Percentiles rank a stretch among this genome's conserved stretches.
These are phyloP conservation scores for Raddia distichophylla DNA, from an alignment of 176 grass and related monocot species.

Conservation along the genomic window DNA sequence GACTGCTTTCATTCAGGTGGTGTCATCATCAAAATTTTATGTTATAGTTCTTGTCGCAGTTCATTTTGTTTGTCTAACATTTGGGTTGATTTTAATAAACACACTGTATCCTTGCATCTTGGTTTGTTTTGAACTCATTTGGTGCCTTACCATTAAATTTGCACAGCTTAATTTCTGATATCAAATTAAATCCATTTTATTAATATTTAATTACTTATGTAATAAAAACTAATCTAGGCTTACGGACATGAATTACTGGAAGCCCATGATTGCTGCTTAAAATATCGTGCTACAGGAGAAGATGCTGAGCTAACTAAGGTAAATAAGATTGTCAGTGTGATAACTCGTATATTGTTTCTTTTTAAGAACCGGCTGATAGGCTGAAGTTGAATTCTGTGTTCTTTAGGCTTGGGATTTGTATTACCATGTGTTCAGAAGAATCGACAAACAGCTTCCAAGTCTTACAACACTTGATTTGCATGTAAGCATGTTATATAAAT, in stretches of 20 bases:
- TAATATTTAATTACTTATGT: slow-evolving; percentile 19
- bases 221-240: slow-evolving; percentile 49
- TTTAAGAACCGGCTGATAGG: slow-evolving; percentile 32
- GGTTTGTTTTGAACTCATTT: slow-evolving; percentile 31
- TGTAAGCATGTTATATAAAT: slow-evolving; percentile 55
- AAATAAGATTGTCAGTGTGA: slow-evolving; percentile 24
- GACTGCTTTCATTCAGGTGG: slow-evolving; percentile 90
- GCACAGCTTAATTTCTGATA: background rate
- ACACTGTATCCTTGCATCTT: slow-evolving; percentile 26
- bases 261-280: slow-evolving; percentile 88
- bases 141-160: slow-evolving; percentile 39
- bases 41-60: background rate
- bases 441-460: slow-evolving; percentile 98
- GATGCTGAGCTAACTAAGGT: slow-evolving; percentile 98
- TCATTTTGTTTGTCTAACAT: background rate
- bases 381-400: slow-evolving; percentile 37
- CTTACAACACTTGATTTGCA: slow-evolving; percentile 94
- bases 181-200: background rate
- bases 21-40: slow-evolving; percentile 28
- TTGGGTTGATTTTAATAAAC: slow-evolving; percentile 22
- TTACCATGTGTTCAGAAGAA: slow-evolving; percentile 99
- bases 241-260: slow-evolving; percentile 95
- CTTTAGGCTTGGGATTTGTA: slow-evolving; percentile 97
- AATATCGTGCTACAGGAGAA: slow-evolving; percentile 79
- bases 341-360: slow-evolving; percentile 22